Evolutionary conservation across 2,329 filamentous ascomycete species (phyloP).

Genomic region (Cordyceps cicadae): DNA sequence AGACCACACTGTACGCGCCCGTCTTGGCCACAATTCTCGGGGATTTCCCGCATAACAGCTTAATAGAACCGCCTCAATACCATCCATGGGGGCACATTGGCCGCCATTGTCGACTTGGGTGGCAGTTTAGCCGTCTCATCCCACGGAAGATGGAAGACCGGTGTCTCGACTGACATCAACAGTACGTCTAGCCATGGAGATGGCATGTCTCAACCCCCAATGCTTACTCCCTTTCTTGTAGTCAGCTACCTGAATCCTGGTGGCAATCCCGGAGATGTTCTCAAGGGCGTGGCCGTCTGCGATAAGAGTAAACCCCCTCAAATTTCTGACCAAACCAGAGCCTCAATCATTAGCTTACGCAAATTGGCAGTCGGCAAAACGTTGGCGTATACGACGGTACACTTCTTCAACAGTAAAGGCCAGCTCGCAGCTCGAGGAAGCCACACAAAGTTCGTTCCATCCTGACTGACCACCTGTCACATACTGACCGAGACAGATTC

Average conservation of each 20-base stretch:
- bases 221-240: conserved; percentile 20
- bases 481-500: conserved; percentile 26
- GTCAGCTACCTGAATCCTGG: conserved; percentile 56
- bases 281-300: conserved; percentile 49
- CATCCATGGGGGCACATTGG: conserved; percentile 71
- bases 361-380: conserved; percentile 49
- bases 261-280: conserved; percentile 47
- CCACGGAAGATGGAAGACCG: conserved; percentile 53
- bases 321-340: background rate
- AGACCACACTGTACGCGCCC: conserved; percentile 57
- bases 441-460: conserved; percentile 51
- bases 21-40: too few species aligned
- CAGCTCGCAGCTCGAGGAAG: conserved; percentile 54
- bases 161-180: conserved; percentile 58
- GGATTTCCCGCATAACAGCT: background rate
- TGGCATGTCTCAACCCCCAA: too few species aligned
- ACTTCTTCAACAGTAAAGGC: conserved; percentile 50
- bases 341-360: background rate
- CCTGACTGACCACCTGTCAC: background rate
- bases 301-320: conserved; percentile 46
- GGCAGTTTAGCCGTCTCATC: conserved; percentile 59
- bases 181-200: conserved; percentile 28
- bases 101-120: conserved; percentile 62
- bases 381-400: conserved; percentile 51
- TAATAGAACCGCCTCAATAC: conserved; percentile 65